Evolutionary conservation across 129 eudicot genomes (phyloP).

Genomic region (Centaurea solstitialis): DNA sequence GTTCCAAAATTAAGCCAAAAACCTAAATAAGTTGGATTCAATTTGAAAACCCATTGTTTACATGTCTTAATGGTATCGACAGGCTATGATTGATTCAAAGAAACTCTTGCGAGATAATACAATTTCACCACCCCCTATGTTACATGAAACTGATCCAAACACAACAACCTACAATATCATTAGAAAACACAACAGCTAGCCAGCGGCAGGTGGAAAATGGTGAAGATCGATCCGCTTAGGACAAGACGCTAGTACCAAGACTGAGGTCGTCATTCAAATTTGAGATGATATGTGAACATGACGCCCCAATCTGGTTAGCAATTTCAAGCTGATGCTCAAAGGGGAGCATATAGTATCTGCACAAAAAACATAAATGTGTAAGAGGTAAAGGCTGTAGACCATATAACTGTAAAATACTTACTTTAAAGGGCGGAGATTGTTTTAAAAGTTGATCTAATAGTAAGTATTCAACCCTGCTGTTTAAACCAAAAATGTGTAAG

Average conservation of each 20-base stretch:
- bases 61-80: constrained; percentile 12
- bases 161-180: not conserved
- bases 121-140: not conserved
- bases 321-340: constrained; percentile 91
- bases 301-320: constrained; percentile 92
- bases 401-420: too few species aligned
- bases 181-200: not conserved
- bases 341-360: constrained; percentile 91
- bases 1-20: not conserved
- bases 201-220: not conserved
- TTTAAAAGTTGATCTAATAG: too few species aligned
- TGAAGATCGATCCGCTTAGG: constrained; percentile 14
- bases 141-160: constrained; percentile 14
- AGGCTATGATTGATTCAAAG: not conserved
- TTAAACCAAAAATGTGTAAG: too few species aligned
- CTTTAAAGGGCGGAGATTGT: too few species aligned
- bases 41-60: not conserved
- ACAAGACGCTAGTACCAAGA: constrained; percentile 80
- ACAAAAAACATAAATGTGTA: not conserved
- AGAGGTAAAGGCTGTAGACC: too few species aligned
- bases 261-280: constrained; percentile 89
- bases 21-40: not conserved
- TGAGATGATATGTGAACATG: constrained; percentile 81
- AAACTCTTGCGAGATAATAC: constrained; percentile 14
- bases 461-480: too few species aligned